Evolutionary conservation across 2,329 filamentous ascomycete genomes (phyloP), one percentile per base, ranked within the genome.

Genomic region (Aspergillus puulaauensis): DNA sequence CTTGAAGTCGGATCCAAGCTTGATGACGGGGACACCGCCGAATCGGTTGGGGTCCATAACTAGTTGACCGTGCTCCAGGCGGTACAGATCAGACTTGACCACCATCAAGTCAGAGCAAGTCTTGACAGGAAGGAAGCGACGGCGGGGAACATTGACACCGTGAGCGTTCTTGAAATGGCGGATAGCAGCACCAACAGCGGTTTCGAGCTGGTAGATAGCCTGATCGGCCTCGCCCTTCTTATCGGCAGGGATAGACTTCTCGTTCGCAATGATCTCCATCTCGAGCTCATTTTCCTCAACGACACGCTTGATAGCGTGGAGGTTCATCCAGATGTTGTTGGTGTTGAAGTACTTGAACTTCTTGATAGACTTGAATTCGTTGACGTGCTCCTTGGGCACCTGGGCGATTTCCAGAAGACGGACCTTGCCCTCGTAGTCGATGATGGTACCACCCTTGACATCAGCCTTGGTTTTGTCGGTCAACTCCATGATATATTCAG

Each of bases 301-400:
- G 54, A 99, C 92, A 61, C 95, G 93, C 89, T 98, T 98, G 81
- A 99, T 90, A 68, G 95, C 95, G 75, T 91, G 88, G 70, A 97
- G 85, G 82, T 96, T 96, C 85, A 99, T 90, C 95, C 95, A 99
- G 81, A 99, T 97, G 86, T 99, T 99, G 90, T 99, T 99, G 80
- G 95, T 99, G 87, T 99, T 99, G 89, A 99, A 99, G 88, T 99
- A 99, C 86, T 96, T 97, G 90, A 99, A 99, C 86, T 99, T 99
- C 89, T 99, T 99, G 85, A 99, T 99, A 49, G 93, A 97, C 88
- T 99, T 99, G 91, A 99, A 99, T 83, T 99, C 95, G 82, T 99
- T 98, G 77, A 95, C 91, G 81, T 99, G 95, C 84, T 99, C 91
- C 87, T 98, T 99, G 80, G 95, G 95, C 37, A 99, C 95, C 84